Base-by-base conservation (phyloP, 331 rosid species). In the Dryas integrifolia region DNA sequence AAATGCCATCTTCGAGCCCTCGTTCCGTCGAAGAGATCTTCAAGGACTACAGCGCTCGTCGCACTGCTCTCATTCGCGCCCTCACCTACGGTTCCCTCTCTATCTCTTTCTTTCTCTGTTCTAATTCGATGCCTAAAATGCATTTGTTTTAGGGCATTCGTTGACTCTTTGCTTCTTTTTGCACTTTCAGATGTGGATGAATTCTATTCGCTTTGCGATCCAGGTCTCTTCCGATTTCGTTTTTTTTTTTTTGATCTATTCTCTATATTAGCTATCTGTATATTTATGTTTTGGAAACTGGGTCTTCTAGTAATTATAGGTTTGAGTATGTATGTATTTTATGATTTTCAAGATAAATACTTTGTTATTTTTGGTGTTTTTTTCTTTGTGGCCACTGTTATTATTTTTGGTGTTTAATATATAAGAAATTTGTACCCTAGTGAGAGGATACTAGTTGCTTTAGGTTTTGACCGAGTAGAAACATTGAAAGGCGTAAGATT, bases 21-120 rank as follows among this genome's bases (percentile, higher is more conserved):
- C 94, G 95, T 72, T 73, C 91, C 72, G 97, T 91, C 15, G 96
- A 93, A 79, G 97, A 93, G 81, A 93, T 93, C 89, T 93, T 88
- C 91, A 89, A 88, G 81, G 98, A 91, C 81, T 91, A 71, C 74
- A 80, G 82, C 72, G 96, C 92, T 72, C 89, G 98, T 52, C 89
- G 93, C 70, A 74, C 82, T 5, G 97, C 84, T 6, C 82, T 93
- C 66, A 82, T 93, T 77, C 98, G 97, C 53, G 98, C 98, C 75
- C 85, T 93, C 57, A 93, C 97, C 77, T 85, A 81, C 24, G 98
- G 97, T 89, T 55, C 71, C 56, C 45, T 47, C 64, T 45, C 78
- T 71, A 74, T 65, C 65, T 16, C 73, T 72, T 60, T 66, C 64
- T 60, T 3, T 62, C 35, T 58, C 73, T 44, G 7, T 14, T 21